Evolutionary conservation across 495 filamentous ascomycete genomes (phyloP).

Genomic region (Lophiostoma macrostomum): DNA sequence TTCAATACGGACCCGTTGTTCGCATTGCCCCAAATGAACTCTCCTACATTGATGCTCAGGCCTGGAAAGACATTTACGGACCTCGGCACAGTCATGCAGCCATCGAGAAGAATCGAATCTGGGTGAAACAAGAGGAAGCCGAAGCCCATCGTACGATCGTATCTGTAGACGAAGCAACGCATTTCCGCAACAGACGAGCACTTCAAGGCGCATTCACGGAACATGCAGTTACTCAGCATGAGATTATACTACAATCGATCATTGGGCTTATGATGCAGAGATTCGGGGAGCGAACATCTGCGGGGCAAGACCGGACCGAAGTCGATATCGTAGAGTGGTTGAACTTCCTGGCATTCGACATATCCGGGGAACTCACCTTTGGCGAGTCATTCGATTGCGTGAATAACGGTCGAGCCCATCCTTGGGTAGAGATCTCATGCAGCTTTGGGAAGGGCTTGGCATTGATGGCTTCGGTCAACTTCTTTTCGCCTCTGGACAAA

Average conservation of each 20-base stretch:
- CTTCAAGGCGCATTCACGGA: slow-evolving; percentile 32
- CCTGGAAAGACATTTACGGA: slow-evolving; percentile 37
- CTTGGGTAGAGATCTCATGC: slow-evolving; percentile 35
- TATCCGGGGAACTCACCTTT: background rate
- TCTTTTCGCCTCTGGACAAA: slow-evolving; percentile 3
- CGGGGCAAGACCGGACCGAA: background rate
- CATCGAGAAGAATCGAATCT: slow-evolving; percentile 31
- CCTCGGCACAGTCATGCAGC: background rate
- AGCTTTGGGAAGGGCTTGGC: slow-evolving; percentile 1
- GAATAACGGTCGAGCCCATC: slow-evolving; percentile 38
- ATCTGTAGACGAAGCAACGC: slow-evolving; percentile 27
- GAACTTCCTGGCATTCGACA: slow-evolving; percentile 9
- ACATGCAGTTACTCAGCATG: slow-evolving; percentile 30
- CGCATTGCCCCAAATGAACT: slow-evolving; percentile 36
- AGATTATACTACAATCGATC: slow-evolving; percentile 26
- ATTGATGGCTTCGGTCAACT: slow-evolving; percentile 7
- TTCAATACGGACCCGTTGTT: slow-evolving; percentile 31
- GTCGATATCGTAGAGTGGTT: slow-evolving; percentile 5
- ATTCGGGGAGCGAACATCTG: slow-evolving; percentile 3
- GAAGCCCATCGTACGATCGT: slow-evolving; percentile 23
- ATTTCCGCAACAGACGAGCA: slow-evolving; percentile 28
- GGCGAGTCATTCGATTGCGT: slow-evolving; percentile 18
- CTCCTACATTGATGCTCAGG: slow-evolving; percentile 32
- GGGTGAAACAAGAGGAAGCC: slow-evolving; percentile 18
- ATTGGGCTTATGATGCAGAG: slow-evolving; percentile 27